Evolutionary conservation across 108 stramenopile species (phyloP).

Genomic region (Discostella stelligeroides): DNA sequence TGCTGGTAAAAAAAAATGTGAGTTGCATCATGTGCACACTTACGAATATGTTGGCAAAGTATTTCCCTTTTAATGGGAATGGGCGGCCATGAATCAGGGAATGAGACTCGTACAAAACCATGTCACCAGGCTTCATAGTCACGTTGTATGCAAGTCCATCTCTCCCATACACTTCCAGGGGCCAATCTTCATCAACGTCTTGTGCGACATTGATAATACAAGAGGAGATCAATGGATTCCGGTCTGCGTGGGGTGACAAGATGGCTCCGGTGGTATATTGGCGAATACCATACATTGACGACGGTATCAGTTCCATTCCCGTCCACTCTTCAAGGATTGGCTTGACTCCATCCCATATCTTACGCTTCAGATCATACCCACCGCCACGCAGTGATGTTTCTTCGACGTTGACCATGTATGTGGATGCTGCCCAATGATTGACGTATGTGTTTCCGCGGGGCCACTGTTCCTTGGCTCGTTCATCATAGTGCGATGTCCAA

Average conservation of each 20-base stretch:
- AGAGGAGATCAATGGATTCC: slow-evolving; percentile 86
- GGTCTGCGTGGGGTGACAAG: slow-evolving; percentile 86
- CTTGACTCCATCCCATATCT: slow-evolving; percentile 78
- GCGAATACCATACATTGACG: slow-evolving; percentile 87
- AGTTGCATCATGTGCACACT: slow-evolving; percentile 47
- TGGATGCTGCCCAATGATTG: slow-evolving; percentile 79
- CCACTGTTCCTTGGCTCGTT: slow-evolving; percentile 66
- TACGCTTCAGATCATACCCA: slow-evolving; percentile 60
- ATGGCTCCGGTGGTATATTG: slow-evolving; percentile 83
- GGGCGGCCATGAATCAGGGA: slow-evolving; percentile 82
- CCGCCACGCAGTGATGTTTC: slow-evolving; percentile 66
- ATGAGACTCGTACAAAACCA: slow-evolving; percentile 73
- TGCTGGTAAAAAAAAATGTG: slow-evolving; percentile 33
- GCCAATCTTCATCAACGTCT: slow-evolving; percentile 94
- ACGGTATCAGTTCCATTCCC: slow-evolving; percentile 79
- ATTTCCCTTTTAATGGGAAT: slow-evolving; percentile 84
- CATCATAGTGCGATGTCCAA: slow-evolving; percentile 68
- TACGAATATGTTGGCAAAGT: slow-evolving; percentile 85
- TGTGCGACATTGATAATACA: slow-evolving; percentile 91
- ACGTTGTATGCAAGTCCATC: slow-evolving; percentile 82
- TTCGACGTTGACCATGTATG: slow-evolving; percentile 84
- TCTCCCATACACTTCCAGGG: slow-evolving; percentile 87
- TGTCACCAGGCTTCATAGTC: slow-evolving; percentile 77
- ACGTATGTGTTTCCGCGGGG: slow-evolving; percentile 69
- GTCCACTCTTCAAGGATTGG: slow-evolving; percentile 89